Percentiles rank a stretch among this genome's conserved stretches.
Evolutionary conservation across 2,329 filamentous ascomycete genomes (phyloP).

Genomic region (Pseudogymnoascus sp.): DNA sequence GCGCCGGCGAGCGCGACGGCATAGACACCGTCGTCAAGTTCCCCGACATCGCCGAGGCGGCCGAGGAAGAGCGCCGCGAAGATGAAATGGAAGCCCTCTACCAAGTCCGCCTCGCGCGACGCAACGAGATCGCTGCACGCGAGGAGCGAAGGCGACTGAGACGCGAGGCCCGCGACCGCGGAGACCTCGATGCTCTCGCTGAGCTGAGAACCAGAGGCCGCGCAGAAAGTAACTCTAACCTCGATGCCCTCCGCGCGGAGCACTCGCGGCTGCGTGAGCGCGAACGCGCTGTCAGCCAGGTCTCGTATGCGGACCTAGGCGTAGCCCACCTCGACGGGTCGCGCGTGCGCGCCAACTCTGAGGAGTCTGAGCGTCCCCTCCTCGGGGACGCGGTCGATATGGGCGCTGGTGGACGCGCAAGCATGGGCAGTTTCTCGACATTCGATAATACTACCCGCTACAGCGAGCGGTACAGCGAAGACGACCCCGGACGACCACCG

Average conservation of each 20-base stretch:
- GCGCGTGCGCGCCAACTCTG: constrained; percentile 62
- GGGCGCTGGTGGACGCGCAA: not conserved
- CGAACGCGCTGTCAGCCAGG: constrained; percentile 61
- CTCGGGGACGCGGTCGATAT: constrained; percentile 52
- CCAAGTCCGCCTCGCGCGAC: constrained; percentile 72
- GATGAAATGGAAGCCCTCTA: constrained; percentile 90
- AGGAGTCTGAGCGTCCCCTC: constrained; percentile 61
- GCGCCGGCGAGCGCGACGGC: constrained; percentile 84
- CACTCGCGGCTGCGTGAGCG: constrained; percentile 49
- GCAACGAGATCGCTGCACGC: constrained; percentile 66
- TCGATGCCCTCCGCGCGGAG: constrained; percentile 50
- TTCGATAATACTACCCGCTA: not conserved
- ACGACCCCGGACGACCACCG: not conserved
- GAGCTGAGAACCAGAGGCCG: constrained; percentile 50
- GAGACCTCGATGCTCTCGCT: constrained; percentile 57
- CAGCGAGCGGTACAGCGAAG: not conserved
- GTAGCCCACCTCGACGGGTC: constrained; percentile 71
- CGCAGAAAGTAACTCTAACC: constrained; percentile 40
- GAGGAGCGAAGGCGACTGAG: constrained; percentile 64
- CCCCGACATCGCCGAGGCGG: constrained; percentile 67
- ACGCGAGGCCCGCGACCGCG: constrained; percentile 61
- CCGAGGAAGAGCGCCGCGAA: constrained; percentile 66
- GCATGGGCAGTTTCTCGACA: not conserved
- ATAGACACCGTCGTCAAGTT: constrained; percentile 86
- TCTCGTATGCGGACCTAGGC: constrained; percentile 68